Evolutionary conservation across 768 basidiomycete genomes (phyloP), one percentile per base, ranked within the genome.

Genomic region (Xerocomellus intermedius): DNA sequence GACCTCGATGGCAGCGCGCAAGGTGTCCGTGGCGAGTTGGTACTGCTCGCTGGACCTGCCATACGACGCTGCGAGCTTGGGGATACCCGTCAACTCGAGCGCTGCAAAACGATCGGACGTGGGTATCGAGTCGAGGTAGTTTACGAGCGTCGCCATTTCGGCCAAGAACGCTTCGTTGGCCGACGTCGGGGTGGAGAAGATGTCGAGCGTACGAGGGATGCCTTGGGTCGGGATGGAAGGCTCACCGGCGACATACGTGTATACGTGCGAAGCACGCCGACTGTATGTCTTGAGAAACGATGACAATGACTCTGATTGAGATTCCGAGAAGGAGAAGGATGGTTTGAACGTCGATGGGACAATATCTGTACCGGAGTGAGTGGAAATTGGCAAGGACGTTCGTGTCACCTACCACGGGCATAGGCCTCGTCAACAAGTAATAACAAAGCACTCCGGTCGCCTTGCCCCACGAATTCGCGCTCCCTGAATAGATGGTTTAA

Each of bases 31-130:
- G 1, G 82, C 82, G 35, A 72, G 58, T 7, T 52, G 52, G 69
- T 88, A 88, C 62, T 84, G 77, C 46, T 80, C 78, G 67, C 86
- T 86, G 7, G 73, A 66, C 26, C 64, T 53, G 13, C 85, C 87
- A 54, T 80, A 73, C 8, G 67, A 67, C 14, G 69, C 57, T 26
- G 80, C 80, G 37, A 89, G 69, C 13, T 77, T 71, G 16, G 74
- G 62, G 6, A 91, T 73, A 17, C 76, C 76, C 1, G 75, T 72
- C 39, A 91, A 64, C 55, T 86, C 81, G 46, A 89, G 70, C 8
- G 85, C 86, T 28, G 83, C 86, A 58, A 91, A 91, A 10, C 73
- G 66, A 48, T 80, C 77, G 32, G 78, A 72, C 8, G 42, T 2
- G 4, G 57, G 54, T 2, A 24, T 14, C 1, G 54, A 4, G 17